phyloP scores from a whole-genome alignment of 2,329 filamentous ascomycete species.

The Cercospora sesami region DNA sequence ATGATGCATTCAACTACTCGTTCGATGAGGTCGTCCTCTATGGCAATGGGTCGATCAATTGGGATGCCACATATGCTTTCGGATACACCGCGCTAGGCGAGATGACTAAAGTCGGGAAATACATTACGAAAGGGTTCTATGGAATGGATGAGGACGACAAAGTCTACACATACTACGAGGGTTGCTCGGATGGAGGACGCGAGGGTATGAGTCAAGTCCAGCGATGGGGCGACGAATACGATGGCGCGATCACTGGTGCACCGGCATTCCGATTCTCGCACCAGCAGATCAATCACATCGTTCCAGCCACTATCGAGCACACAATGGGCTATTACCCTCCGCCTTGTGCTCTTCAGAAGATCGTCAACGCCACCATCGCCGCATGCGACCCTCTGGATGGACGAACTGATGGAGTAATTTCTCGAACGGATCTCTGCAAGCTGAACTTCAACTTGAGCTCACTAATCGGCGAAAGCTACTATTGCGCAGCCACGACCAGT shows the following conservation, averaged over 20 bases:
- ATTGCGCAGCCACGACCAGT: slow-evolving; percentile 40
- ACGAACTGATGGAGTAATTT: slow-evolving; percentile 54
- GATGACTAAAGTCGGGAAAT: slow-evolving; percentile 50
- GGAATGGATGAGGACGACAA: slow-evolving; percentile 23
- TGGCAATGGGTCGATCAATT: slow-evolving; percentile 53
- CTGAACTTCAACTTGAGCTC: slow-evolving; percentile 49
- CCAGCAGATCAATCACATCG: slow-evolving; percentile 49
- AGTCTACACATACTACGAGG: slow-evolving; percentile 49
- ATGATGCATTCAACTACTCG: slow-evolving; percentile 48
- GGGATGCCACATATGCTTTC: slow-evolving; percentile 52
- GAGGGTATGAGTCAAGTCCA: slow-evolving; percentile 54
- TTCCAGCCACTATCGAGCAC: slow-evolving; percentile 43
- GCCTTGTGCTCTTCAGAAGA: slow-evolving; percentile 51
- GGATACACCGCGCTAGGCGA: slow-evolving; percentile 54
- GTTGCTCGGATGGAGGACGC: slow-evolving; percentile 55
- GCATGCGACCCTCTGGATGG: slow-evolving; percentile 58
- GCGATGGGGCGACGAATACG: slow-evolving; percentile 51
- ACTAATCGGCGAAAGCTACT: slow-evolving; percentile 50
- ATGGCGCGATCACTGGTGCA: slow-evolving; percentile 48
- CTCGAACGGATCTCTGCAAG: slow-evolving; percentile 51
- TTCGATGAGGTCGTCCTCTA: slow-evolving; percentile 38
- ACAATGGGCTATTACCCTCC: slow-evolving; percentile 44
- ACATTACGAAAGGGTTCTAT: slow-evolving; percentile 44
- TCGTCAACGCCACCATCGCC: slow-evolving; percentile 56
- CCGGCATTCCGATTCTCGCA: slow-evolving; percentile 49